Conservation (phyloP, 495 filamentous ascomycete genomes). For the Chaetomidium leptoderma region DNA sequence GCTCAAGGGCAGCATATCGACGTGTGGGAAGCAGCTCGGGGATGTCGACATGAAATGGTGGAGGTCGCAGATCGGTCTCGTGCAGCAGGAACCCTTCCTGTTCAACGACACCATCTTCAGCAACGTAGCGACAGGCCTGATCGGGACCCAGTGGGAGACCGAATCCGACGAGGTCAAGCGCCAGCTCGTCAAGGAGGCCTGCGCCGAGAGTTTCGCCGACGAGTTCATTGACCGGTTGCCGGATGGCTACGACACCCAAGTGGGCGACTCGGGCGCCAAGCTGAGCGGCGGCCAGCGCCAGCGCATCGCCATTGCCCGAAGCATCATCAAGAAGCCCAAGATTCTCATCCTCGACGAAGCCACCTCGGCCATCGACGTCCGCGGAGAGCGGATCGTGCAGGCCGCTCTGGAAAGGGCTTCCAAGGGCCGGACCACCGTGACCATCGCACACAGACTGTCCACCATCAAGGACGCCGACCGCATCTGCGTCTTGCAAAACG, state of each 20-base stretch:
- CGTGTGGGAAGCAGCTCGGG: conserved; percentile 52
- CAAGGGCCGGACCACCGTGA: conserved; percentile 68
- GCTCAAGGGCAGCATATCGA: conserved; percentile 47
- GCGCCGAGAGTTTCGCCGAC: conserved; percentile 54
- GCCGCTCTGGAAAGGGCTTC: conserved; percentile 63
- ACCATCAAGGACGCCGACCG: conserved; percentile 69
- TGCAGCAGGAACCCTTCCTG: conserved; percentile 69
- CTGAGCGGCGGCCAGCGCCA: conserved; percentile 57
- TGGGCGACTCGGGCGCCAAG: conserved; percentile 49
- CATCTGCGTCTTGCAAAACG: conserved; percentile 65
- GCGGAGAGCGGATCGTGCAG: conserved; percentile 65
- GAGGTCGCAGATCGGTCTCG: conserved; percentile 62
- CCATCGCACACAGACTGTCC: conserved; percentile 68
- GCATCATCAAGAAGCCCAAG: conserved; percentile 66
- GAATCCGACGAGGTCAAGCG: conserved; percentile 49
- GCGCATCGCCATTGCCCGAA: conserved; percentile 67
- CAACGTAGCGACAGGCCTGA: conserved; percentile 59
- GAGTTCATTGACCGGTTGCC: conserved; percentile 58
- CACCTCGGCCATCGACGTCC: conserved; percentile 71
- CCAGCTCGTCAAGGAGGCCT: conserved; percentile 54
- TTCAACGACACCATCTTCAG: conserved; percentile 68
- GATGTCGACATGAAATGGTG: conserved; percentile 61
- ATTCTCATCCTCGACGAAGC: conserved; percentile 81
- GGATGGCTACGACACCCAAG: conserved; percentile 56
- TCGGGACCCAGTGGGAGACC: conserved; percentile 54